These are phyloP conservation scores for Daldinia bambusicola DNA, from an alignment of 495 filamentous ascomycete genomes.

Conservation along the genomic window DNA sequence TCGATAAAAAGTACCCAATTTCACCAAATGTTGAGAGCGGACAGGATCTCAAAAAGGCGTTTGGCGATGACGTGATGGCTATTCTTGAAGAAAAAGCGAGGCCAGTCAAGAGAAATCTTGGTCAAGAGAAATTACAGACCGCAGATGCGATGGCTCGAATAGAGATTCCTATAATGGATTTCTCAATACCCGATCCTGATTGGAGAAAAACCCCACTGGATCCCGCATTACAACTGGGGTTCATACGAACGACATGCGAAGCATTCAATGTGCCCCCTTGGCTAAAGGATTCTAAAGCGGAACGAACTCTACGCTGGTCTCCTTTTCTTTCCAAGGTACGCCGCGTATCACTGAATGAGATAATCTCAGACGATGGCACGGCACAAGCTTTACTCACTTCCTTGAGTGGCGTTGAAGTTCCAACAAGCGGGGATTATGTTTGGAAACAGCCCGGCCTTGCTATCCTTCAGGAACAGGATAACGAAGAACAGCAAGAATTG, in stretches of 20 bases:
- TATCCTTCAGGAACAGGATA: constrained; percentile 60
- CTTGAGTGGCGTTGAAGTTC: constrained; percentile 40
- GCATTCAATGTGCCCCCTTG: constrained; percentile 52
- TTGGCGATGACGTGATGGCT: constrained; percentile 55
- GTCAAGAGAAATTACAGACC: constrained; percentile 71
- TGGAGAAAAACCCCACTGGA: constrained; percentile 58
- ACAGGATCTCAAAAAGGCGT: constrained; percentile 24
- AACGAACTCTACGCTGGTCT: constrained; percentile 60
- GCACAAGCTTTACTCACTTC: constrained; percentile 43
- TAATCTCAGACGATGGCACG: constrained; percentile 42
- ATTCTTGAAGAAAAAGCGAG: constrained; percentile 59
- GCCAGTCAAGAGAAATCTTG: constrained; percentile 55
- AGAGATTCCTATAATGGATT: constrained; percentile 68
- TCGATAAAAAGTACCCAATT: not conserved
- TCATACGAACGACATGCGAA: constrained; percentile 44
- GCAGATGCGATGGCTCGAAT: constrained; percentile 67
- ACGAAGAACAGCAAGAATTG: constrained; percentile 61
- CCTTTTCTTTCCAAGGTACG: constrained; percentile 55
- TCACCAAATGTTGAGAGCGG: not conserved
- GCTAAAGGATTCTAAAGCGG: constrained; percentile 53
- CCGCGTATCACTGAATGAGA: constrained; percentile 45
- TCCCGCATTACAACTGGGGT: constrained; percentile 43
- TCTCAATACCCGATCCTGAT: constrained; percentile 64
- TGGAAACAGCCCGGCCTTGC: constrained; percentile 65
- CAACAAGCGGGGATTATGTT: constrained; percentile 54